Evolutionary conservation across 495 filamentous ascomycete species (phyloP).

Genomic region (Pseudevernia furfuracea): DNA sequence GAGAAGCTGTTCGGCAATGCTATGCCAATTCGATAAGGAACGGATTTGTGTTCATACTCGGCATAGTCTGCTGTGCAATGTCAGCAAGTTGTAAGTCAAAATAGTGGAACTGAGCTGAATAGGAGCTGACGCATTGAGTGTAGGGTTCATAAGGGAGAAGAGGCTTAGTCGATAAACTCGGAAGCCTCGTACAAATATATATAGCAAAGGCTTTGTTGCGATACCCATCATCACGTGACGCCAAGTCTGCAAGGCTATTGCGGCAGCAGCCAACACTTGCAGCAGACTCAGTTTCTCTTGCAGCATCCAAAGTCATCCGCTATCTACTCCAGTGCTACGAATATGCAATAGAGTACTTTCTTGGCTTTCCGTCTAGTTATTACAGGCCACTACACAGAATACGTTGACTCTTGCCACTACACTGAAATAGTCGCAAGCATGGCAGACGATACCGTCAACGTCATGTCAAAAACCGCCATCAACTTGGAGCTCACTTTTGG

Average conservation of each 20-base stretch:
- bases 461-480: too few species aligned
- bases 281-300: background rate
- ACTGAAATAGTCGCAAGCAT: too few species aligned
- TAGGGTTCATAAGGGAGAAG: constrained; percentile 29
- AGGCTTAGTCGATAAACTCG: constrained; percentile 14
- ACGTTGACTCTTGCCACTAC: too few species aligned
- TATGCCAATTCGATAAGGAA: constrained; percentile 52
- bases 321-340: background rate
- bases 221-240: background rate
- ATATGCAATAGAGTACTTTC: too few species aligned
- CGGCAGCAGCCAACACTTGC: background rate
- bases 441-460: too few species aligned
- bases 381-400: too few species aligned
- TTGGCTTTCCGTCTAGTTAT: too few species aligned
- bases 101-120: background rate
- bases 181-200: background rate
- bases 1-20: constrained; percentile 56
- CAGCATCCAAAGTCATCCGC: background rate
- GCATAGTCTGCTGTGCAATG: constrained; percentile 40
- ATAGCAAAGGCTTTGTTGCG: background rate
- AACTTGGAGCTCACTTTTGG: too few species aligned
- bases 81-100: constrained; percentile 33
- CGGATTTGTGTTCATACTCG: constrained; percentile 41
- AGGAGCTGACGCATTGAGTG: background rate
- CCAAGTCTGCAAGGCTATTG: background rate